Evolutionary conservation across 2,329 filamentous ascomycete species (phyloP).

Genomic region (Aureobasidium sp.): DNA sequence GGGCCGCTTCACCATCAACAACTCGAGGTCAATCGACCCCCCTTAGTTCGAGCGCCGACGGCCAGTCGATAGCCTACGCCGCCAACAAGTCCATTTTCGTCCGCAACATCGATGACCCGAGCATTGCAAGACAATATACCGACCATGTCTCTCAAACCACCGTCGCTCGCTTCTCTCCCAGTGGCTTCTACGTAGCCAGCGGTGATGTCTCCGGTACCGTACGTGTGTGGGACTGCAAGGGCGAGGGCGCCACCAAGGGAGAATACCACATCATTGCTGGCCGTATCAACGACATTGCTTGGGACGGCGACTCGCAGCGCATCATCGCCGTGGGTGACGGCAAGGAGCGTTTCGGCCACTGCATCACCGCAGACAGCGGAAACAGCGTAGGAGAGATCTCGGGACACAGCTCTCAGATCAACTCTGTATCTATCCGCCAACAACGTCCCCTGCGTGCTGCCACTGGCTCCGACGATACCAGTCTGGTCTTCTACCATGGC

Average conservation of each 20-base stretch:
- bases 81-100: conserved; percentile 96
- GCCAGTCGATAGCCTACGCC: conserved; percentile 85
- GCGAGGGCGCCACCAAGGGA: conserved; percentile 81
- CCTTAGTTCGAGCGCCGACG: conserved; percentile 79
- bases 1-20: conserved; percentile 77
- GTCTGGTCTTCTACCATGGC: conserved; percentile 85
- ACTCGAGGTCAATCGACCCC: conserved; percentile 80
- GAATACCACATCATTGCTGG: conserved; percentile 94
- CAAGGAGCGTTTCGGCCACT: conserved; percentile 85
- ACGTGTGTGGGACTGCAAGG: conserved; percentile 81
- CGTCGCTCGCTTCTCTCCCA: conserved; percentile 87
- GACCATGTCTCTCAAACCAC: conserved; percentile 83
- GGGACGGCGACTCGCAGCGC: conserved; percentile 94
- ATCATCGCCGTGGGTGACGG: conserved; percentile 95
- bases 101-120: conserved; percentile 84
- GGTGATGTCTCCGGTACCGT: conserved; percentile 80
- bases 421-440: conserved; percentile 79
- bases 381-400: conserved; percentile 93
- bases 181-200: conserved; percentile 88
- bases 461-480: conserved; percentile 83
- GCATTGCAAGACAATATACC: conserved; percentile 79
- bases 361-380: conserved; percentile 89
- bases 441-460: conserved; percentile 85
- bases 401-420: conserved; percentile 84
- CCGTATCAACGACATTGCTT: conserved; percentile 90